phyloP scores from a whole-genome alignment of 352 stramenopile species.

The Phytopythium vexans region DNA sequence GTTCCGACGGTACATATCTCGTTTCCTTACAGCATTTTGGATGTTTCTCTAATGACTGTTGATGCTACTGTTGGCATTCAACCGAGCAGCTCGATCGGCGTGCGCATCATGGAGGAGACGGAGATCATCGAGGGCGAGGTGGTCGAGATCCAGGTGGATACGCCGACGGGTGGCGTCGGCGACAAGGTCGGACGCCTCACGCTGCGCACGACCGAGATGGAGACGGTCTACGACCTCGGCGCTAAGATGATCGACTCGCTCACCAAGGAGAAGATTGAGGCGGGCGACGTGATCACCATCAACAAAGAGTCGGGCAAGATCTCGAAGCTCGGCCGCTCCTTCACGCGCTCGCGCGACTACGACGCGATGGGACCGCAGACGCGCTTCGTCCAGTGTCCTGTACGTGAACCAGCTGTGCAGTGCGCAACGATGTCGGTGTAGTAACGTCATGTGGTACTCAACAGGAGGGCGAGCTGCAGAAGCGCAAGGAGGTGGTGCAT shows the following conservation, averaged over 20 bases:
- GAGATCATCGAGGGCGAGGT: conserved; percentile 99
- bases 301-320: conserved; percentile 99
- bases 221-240: conserved; percentile 99
- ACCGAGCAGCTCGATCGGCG: conserved; percentile 86
- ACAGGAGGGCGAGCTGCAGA: conserved; percentile 97
- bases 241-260: conserved; percentile 99
- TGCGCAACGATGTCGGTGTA: no score
- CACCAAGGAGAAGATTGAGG: conserved; percentile 98
- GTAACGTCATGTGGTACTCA: not conserved
- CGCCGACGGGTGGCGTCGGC: conserved; percentile 62
- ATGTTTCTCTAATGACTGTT: not conserved
- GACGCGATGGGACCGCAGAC: conserved; percentile 96
- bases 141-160: conserved; percentile 99
- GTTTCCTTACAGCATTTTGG: not conserved
- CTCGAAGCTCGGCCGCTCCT: conserved; percentile 96
- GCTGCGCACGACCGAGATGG: conserved; percentile 99
- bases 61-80: not conserved
- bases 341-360: conserved; percentile 97
- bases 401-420: not conserved
- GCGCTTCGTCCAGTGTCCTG: conserved; percentile 79
- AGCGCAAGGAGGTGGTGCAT: conserved; percentile 98
- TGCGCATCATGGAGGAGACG: conserved; percentile 99
- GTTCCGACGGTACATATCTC: conserved; percentile 80
- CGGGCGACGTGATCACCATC: conserved; percentile 99
- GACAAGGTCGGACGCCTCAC: conserved; percentile 93